phyloP scores from a whole-genome alignment of 2,329 filamentous ascomycete species.

The Colletotrichum sp. region DNA sequence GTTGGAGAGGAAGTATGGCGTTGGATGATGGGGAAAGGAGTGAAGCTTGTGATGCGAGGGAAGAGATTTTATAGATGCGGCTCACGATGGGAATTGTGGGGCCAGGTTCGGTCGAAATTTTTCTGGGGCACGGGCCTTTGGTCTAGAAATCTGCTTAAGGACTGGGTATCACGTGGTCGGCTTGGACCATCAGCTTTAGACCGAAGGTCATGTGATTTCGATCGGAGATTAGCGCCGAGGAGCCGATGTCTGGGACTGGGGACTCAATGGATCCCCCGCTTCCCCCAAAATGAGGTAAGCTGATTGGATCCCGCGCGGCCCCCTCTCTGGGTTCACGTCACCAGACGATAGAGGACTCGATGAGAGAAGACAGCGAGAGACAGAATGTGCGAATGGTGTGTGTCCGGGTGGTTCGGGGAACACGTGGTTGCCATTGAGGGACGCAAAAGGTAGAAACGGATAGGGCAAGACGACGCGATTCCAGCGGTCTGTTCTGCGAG shows the following conservation, averaged over 20 bases:
- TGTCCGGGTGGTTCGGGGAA: constrained; percentile 2
- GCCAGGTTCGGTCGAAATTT: constrained; percentile 7
- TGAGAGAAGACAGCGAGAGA: neutral
- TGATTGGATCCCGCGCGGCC: neutral
- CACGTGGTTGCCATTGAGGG: constrained; percentile 17
- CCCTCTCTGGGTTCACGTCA: constrained; percentile 12
- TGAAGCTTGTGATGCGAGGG: neutral
- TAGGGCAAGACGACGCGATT: constrained; percentile 4
- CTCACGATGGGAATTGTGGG: constrained; percentile 14
- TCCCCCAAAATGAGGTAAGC: neutral
- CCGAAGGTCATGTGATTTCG: neutral
- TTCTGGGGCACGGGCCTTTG: neutral
- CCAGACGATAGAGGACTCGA: neutral
- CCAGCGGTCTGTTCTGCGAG: neutral
- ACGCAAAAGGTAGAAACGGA: neutral
- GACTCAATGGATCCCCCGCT: neutral
- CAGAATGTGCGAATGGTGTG: neutral
- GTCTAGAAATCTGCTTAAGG: neutral
- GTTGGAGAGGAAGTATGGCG: neutral
- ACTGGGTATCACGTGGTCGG: neutral
- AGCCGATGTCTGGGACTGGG: neutral
- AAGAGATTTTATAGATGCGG: constrained; percentile 17
- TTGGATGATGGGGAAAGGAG: neutral
- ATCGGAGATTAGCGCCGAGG: constrained; percentile 8
- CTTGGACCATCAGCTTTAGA: neutral